These are phyloP conservation scores for Glaciozyma martinii DNA, from an alignment of 768 basidiomycete genomes.

Conservation along the genomic window DNA sequence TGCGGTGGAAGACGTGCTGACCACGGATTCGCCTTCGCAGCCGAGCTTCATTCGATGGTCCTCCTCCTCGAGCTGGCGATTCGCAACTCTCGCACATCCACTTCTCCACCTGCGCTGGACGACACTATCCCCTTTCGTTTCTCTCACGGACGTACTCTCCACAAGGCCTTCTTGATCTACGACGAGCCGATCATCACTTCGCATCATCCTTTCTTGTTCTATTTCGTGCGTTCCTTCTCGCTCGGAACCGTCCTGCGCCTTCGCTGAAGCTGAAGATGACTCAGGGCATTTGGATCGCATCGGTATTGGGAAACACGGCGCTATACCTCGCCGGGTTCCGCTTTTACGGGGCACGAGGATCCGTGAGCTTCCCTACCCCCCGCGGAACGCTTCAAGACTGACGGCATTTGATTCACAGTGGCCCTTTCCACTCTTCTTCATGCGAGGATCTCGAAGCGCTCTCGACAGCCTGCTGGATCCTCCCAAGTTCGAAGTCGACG, in stretches of 20 bases:
- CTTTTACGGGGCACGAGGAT: conserved; percentile 15
- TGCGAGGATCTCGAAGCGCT: conserved; percentile 8
- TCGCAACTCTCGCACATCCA: conserved; percentile 7
- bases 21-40: not conserved
- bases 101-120: not conserved
- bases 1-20: not conserved
- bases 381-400: not conserved
- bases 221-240: not conserved
- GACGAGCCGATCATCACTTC: conserved; percentile 5
- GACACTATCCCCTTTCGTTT: conserved; percentile 10
- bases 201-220: conserved; percentile 26
- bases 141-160: conserved; percentile 2
- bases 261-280: too few relatives aligned
- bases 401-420: not conserved
- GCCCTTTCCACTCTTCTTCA: conserved; percentile 12
- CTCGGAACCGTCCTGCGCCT: too few relatives aligned
- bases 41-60: conserved; percentile 24
- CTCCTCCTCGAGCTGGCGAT: conserved; percentile 23
- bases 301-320: not conserved
- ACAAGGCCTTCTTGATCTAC: conserved; percentile 11
- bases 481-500: conserved; percentile 5
- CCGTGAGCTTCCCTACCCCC: not conserved
- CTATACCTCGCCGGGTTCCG: conserved; percentile 19
- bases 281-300: not conserved
- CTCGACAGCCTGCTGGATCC: conserved; percentile 13